These are phyloP conservation scores for Scheffersomyces parashehatae DNA, from an alignment of 1,139 yeast genomes.

Conservation along the genomic window DNA sequence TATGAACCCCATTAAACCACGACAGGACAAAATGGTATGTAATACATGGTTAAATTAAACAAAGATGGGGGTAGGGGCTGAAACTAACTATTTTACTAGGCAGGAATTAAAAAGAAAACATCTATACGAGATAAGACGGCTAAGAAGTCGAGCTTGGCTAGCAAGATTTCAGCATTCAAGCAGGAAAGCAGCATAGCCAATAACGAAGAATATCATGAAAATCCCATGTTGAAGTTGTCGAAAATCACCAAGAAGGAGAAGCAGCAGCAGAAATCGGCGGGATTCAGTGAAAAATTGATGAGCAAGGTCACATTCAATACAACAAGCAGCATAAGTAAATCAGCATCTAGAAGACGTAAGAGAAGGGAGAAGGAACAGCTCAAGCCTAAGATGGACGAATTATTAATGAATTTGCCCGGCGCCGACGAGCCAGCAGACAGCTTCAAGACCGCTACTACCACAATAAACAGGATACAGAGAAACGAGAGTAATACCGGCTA, in stretches of 20 bases:
- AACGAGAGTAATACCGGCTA: conserved; percentile 12
- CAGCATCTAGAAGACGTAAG: conserved; percentile 64
- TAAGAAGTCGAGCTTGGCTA: conserved; percentile 19
- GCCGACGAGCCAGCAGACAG: conserved; percentile 17
- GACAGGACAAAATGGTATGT: background rate
- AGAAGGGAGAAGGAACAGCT: conserved; percentile 63
- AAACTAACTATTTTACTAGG: conserved; percentile 17
- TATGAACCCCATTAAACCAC: background rate
- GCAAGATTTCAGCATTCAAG: conserved; percentile 29
- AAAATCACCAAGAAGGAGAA: conserved; percentile 59
- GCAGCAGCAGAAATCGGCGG: conserved; percentile 35
- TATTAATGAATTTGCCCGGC: conserved; percentile 50
- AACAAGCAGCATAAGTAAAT: conserved; percentile 55
- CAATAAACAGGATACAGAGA: conserved; percentile 6
- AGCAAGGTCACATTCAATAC: conserved; percentile 33
- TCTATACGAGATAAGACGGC: conserved; percentile 37
- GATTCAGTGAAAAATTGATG: conserved; percentile 28
- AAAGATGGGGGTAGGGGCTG: conserved; percentile 6
- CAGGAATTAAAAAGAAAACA: conserved; percentile 37
- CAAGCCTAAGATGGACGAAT: conserved; percentile 65
- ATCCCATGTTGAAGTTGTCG: conserved; percentile 56
- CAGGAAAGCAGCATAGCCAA: conserved; percentile 14
- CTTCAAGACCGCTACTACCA: conserved; percentile 8
- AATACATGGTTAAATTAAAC: background rate
- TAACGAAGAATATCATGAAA: conserved; percentile 29